Evolutionary conservation across 2,329 filamentous ascomycete species (phyloP).

Genomic region (Fusarium veterinarium): DNA sequence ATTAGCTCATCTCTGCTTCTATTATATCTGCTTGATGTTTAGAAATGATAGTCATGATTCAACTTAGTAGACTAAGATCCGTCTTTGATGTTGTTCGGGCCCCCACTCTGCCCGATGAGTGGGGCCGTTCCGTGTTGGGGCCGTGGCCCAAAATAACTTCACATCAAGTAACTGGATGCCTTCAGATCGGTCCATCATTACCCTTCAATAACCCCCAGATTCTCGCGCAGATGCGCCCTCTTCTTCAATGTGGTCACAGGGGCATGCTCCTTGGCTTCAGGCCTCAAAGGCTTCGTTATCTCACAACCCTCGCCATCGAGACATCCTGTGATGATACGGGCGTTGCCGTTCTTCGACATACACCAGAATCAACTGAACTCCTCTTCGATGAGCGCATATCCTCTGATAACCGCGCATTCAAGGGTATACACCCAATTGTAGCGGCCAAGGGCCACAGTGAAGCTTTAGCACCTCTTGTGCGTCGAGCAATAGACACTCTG

Average conservation of each 20-base stretch:
- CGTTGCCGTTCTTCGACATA: conserved; percentile 80
- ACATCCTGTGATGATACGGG: conserved; percentile 94
- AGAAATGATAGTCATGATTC: not conserved
- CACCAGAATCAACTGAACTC: conserved; percentile 62
- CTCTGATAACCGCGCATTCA: conserved; percentile 78
- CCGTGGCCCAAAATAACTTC: not conserved
- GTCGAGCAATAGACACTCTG: conserved; percentile 69
- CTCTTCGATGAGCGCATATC: conserved; percentile 86
- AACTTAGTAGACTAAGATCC: not conserved
- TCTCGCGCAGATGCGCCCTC: conserved; percentile 27
- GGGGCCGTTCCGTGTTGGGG: conserved; percentile 10
- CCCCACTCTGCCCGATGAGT: not conserved
- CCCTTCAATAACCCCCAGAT: too few species aligned
- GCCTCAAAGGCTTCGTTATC: conserved; percentile 42
- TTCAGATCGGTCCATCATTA: not conserved
- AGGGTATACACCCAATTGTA: conserved; percentile 82
- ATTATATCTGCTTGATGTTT: not conserved
- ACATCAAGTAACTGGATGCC: not conserved
- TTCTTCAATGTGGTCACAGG: conserved; percentile 9
- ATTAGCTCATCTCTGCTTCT: not conserved
- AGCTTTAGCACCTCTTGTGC: conserved; percentile 75
- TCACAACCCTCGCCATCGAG: conserved; percentile 79
- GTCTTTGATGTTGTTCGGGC: not conserved
- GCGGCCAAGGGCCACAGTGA: conserved; percentile 81
- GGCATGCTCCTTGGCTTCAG: not conserved